Base-by-base conservation (phyloP, 2,329 filamentous ascomycete genomes). In the Ceratocystis cacaofunesta region DNA sequence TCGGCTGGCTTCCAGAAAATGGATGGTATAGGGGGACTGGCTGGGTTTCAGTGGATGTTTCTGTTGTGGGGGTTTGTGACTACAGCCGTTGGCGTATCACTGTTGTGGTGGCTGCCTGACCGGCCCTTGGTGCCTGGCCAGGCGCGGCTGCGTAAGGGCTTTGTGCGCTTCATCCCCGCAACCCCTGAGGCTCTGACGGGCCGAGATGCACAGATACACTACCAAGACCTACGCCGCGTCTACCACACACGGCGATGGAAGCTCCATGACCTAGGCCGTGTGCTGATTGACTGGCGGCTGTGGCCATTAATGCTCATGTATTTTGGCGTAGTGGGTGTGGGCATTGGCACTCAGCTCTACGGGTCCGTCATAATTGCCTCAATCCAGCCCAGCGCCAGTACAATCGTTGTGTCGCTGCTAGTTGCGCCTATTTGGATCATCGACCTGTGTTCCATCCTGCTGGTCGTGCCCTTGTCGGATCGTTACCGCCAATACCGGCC, bases 391-490 rank as follows among this genome's bases (percentile, higher is more conserved):
- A 76, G 76, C 0, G 85, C 95, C 67, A 89, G 83, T 2, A 84
- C 84, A 30, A 82, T 95, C 36, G 80, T 89, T 69, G 80, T 95
- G 68, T 92, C 88, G 76, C 77, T 96, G 71, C 80, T 96, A 32
- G 92, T 91, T 72, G 90, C 91, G 1, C 91, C 91, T 0, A 96
- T 96, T 72, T 96, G 91, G 91, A 87, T 96, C 70, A 90, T 91
- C 86, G 91, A 96, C 72, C 81, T 95, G 46, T 86, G 92, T 66
- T 89, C 90, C 44, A 96, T 96, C 71, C 79, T 96, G 61, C 79
- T 95, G 19, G 81, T 95, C 25, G 95, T 90, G 0, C 91, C 91
- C 0, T 79, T 95, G 68, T 92, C 89, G 0, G 91, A 96, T 74
- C 86, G 90, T 66, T 95, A 95, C 79, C 88, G 95, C 76, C 82